A percentile compares a stretch with the other conserved stretches of the same genome.
Conservation (phyloP, 139 green algal genomes). For the Closterium sp. region DNA sequence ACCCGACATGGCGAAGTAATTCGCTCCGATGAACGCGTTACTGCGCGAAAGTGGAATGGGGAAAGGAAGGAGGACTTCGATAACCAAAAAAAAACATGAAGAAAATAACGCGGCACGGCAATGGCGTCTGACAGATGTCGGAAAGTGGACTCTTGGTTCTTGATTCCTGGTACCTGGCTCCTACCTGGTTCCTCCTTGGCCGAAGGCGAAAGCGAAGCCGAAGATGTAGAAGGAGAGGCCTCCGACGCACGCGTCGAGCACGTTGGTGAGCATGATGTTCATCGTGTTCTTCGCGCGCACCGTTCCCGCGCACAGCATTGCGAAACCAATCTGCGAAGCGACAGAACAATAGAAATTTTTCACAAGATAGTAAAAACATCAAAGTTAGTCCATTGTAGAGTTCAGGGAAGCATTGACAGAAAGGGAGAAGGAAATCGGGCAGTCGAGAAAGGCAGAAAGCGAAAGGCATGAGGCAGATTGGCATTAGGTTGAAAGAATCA, state of each 20-base stretch:
- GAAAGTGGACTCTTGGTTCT: too few species aligned
- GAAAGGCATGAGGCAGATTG: background rate
- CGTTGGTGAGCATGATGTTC: conserved; percentile 88
- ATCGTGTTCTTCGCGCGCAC: conserved; percentile 85
- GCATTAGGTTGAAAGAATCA: background rate
- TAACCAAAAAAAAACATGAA: too few species aligned
- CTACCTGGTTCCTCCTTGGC: conserved; percentile 35
- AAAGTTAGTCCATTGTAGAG: background rate
- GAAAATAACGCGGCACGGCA: too few species aligned
- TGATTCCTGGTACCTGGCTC: too few species aligned
- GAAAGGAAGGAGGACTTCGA: background rate
- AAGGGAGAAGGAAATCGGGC: too few species aligned
- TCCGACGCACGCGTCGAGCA: conserved; percentile 74
- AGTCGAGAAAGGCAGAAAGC: background rate
- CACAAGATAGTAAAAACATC: too few species aligned
- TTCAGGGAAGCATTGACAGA: background rate
- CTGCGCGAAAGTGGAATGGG: background rate
- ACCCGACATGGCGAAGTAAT: conserved; percentile 53
- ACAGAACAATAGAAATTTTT: conserved; percentile 73
- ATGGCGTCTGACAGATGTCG: too few species aligned
- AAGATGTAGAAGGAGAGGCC: conserved; percentile 67
- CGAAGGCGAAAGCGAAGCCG: conserved; percentile 71
- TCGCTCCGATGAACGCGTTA: conserved; percentile 65
- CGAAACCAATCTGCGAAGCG: conserved; percentile 80
- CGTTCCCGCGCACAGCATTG: conserved; percentile 82